Evolutionary conservation across 1,284 basidiomycete species (phyloP).

Genomic region (Cutaneotrichosporon cavernicola): DNA sequence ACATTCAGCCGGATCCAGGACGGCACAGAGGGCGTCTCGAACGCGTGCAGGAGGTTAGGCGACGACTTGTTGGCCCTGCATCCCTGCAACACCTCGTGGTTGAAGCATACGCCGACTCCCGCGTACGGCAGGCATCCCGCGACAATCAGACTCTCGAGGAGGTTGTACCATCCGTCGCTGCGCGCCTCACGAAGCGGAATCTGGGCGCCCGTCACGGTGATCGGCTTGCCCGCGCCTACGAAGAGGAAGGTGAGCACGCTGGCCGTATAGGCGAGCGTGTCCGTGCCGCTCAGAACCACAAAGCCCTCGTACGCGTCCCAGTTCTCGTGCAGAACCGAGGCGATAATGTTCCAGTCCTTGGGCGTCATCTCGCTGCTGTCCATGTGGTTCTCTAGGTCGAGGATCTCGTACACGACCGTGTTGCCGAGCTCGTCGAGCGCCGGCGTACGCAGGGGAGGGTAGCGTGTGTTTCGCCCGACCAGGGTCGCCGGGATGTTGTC

Average conservation of each 20-base stretch:
- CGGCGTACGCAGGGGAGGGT: conserved; percentile 44
- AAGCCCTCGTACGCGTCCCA: conserved; percentile 50
- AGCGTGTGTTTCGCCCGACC: conserved; percentile 32
- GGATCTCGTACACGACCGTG: conserved; percentile 46
- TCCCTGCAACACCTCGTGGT: conserved; percentile 43
- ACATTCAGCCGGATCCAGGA: conserved; percentile 48
- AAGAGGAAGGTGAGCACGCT: conserved; percentile 49
- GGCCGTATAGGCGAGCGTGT: conserved; percentile 50
- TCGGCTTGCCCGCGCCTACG: conserved; percentile 46
- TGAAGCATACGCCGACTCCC: conserved; percentile 48
- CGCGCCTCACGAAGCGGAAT: conserved; percentile 46
- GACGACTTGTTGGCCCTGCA: conserved; percentile 43
- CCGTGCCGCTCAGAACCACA: conserved; percentile 47
- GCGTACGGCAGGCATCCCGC: conserved; percentile 45
- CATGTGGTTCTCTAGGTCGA: conserved; percentile 50
- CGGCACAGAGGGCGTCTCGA: conserved; percentile 43
- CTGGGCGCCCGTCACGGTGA: conserved; percentile 49
- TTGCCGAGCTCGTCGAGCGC: conserved; percentile 39
- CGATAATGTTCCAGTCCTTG: conserved; percentile 49
- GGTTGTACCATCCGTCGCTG: conserved; percentile 49
- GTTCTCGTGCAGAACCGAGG: conserved; percentile 41
- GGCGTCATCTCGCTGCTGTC: conserved; percentile 51
- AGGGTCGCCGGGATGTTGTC: conserved; percentile 10
- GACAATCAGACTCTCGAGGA: conserved; percentile 46
- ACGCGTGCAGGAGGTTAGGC: conserved; percentile 45